A percentile compares a stretch with the other conserved stretches of the same genome.
Conservation (phyloP, 1,139 yeast species). For the Suhomyces bribrorum region DNA sequence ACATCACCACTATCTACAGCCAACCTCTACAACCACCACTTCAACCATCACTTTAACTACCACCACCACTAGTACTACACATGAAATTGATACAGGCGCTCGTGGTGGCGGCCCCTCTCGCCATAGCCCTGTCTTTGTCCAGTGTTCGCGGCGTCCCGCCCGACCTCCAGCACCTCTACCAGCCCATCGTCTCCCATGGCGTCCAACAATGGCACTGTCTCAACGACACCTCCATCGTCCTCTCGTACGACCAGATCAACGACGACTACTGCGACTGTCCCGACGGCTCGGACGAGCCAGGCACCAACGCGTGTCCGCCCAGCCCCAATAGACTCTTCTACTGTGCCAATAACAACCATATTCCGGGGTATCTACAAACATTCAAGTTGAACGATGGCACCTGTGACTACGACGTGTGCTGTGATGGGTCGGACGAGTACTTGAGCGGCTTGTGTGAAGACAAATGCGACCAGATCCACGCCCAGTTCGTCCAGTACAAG, state of each 20-base stretch:
- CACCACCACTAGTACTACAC: too few species aligned
- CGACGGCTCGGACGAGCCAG: conserved; percentile 97
- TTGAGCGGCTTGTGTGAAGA: conserved; percentile 51
- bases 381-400: conserved; percentile 82
- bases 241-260: conserved; percentile 67
- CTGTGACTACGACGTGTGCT: conserved; percentile 87
- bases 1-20: too few species aligned
- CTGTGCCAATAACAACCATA: conserved; percentile 76
- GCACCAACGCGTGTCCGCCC: conserved; percentile 77
- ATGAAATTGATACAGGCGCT: too few species aligned
- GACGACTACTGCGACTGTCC: conserved; percentile 96
- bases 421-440: conserved; percentile 93
- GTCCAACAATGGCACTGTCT: conserved; percentile 66
- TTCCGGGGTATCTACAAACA: conserved; percentile 56
- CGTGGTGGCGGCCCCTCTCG: too few species aligned
- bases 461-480: conserved; percentile 52
- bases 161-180: conserved; percentile 49
- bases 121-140: neutral
- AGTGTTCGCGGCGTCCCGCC: conserved; percentile 29
- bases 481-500: conserved; percentile 30
- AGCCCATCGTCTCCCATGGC: conserved; percentile 46
- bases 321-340: conserved; percentile 53
- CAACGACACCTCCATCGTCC: conserved; percentile 57
- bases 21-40: too few species aligned
- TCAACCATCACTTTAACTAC: too few species aligned